Base-by-base conservation (phyloP, 345 rosid genomes). In the Trapa bicornis region DNA sequence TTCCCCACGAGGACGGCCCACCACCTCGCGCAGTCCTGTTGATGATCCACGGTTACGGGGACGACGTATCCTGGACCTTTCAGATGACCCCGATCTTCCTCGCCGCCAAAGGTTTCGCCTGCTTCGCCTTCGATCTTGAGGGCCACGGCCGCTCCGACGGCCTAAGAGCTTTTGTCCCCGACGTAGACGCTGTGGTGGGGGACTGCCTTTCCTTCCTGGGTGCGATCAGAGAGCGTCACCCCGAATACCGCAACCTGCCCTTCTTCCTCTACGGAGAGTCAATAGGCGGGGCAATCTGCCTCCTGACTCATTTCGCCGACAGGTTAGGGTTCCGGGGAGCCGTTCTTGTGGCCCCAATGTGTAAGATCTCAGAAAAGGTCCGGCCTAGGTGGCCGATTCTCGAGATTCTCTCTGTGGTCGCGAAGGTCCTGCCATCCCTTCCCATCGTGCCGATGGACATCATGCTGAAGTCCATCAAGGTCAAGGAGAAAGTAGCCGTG, bases 1-100 rank as follows among this genome's bases (percentile, higher is more conserved):
- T 80, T 3, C 94, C 98, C 10, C 33, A 60, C 54, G 53, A 78
- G 13, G 35, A 60, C 65, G 77, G 80, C 10, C 85, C 88, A 22
- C 83, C 86, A 6, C 86, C 89, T 10, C 86, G 88, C 63, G 96
- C 80, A 60, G 39, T 83, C 78, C 68, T 89, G 82, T 83, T 76
- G 65, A 87, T 86, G 86, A 83, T 92, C 70, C 98, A 92, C 65
- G 96, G 97, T 61, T 92, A 86, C 56, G 89, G 89, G 52, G 88
- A 89, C 70, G 89, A 88, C 85, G 69, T 86, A 64, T 83, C 91
- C 84, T 92, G 93, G 93, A 85, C 89, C 0, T 86, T 89, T 73
- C 96, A 89, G 57, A 60, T 84, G 64, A 89, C 91, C 0, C 66
- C 88, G 1, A 84, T 89, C 79, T 86, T 83, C 74, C 85, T 92